Evolutionary conservation across 208 protist genomes (phyloP).

Genomic region (Jaenimonas drosophilae): DNA sequence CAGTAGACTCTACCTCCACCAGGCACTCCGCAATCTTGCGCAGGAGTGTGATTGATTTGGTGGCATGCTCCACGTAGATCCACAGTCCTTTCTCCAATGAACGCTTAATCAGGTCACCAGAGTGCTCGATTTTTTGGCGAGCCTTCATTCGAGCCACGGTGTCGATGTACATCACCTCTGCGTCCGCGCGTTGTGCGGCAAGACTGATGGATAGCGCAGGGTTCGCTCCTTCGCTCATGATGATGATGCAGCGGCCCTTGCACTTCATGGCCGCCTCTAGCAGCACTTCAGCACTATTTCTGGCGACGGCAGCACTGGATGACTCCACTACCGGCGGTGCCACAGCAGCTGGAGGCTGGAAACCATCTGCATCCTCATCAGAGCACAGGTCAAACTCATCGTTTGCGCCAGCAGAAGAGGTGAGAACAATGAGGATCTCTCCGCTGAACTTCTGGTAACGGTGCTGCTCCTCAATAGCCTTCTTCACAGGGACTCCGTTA

Average conservation of each 20-base stretch:
- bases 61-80: slow-evolving; percentile 86
- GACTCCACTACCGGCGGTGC: slow-evolving; percentile 29
- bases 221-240: slow-evolving; percentile 82
- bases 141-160: slow-evolving; percentile 81
- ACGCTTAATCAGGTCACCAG: slow-evolving; percentile 54
- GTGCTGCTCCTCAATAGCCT: slow-evolving; percentile 37
- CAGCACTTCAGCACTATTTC: slow-evolving; percentile 50
- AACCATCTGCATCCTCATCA: slow-evolving; percentile 46
- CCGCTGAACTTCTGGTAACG: slow-evolving; percentile 19
- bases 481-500: slow-evolving; percentile 43
- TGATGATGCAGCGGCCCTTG: slow-evolving; percentile 60
- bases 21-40: slow-evolving; percentile 71
- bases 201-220: slow-evolving; percentile 70
- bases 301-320: slow-evolving; percentile 16
- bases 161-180: slow-evolving; percentile 86
- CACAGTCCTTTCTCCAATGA: slow-evolving; percentile 81
- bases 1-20: slow-evolving; percentile 24
- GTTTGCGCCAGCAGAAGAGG: slow-evolving; percentile 4
- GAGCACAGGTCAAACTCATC: slow-evolving; percentile 83
- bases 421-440: slow-evolving; percentile 52
- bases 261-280: slow-evolving; percentile 43
- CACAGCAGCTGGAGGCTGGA: slow-evolving; percentile 22
- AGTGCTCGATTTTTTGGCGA: slow-evolving; percentile 64
- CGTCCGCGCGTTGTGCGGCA: slow-evolving; percentile 43
- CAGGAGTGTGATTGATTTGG: slow-evolving; percentile 84